Conservation (phyloP, 139 green algal species). For the Tetraselmis chui region DNA sequence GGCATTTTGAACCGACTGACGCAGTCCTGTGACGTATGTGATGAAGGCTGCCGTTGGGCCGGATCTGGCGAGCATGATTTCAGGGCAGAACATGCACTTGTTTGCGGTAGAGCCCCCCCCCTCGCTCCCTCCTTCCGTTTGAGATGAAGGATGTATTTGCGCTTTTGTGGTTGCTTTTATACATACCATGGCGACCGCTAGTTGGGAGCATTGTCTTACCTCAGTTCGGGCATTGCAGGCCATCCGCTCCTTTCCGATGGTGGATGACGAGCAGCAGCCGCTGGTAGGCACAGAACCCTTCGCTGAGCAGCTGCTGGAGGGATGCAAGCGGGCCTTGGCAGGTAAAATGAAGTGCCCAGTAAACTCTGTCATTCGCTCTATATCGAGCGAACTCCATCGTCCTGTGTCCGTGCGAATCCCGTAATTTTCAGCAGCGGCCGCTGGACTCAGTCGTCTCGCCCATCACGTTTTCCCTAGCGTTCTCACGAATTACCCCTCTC, state of each 20-base stretch:
- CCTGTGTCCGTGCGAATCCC: neutral
- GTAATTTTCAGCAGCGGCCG: neutral
- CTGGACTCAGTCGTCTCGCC: neutral
- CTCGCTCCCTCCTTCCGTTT: constrained; percentile 13
- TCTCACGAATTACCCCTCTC: too few species aligned
- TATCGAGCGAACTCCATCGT: too few species aligned
- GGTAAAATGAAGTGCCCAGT: constrained; percentile 10
- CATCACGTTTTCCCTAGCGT: neutral
- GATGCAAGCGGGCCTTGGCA: constrained; percentile 13
- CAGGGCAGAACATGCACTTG: constrained; percentile 8
- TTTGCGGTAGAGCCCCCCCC: constrained; percentile 22
- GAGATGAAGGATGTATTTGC: constrained; percentile 21
- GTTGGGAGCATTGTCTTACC: constrained; percentile 22
- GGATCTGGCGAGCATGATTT: neutral
- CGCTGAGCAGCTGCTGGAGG: neutral
- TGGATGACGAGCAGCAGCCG: constrained; percentile 9
- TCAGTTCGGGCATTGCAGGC: neutral
- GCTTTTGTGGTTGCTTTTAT: too few species aligned
- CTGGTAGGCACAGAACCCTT: neutral
- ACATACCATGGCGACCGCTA: neutral
- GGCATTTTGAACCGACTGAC: neutral
- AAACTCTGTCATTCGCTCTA: too few species aligned
- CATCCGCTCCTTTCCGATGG: constrained; percentile 35
- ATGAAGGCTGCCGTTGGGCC: constrained; percentile 11
- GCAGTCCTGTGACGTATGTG: neutral